These are phyloP conservation scores for Russula abietina DNA, from an alignment of 768 basidiomycete species.

Conservation along the genomic window DNA sequence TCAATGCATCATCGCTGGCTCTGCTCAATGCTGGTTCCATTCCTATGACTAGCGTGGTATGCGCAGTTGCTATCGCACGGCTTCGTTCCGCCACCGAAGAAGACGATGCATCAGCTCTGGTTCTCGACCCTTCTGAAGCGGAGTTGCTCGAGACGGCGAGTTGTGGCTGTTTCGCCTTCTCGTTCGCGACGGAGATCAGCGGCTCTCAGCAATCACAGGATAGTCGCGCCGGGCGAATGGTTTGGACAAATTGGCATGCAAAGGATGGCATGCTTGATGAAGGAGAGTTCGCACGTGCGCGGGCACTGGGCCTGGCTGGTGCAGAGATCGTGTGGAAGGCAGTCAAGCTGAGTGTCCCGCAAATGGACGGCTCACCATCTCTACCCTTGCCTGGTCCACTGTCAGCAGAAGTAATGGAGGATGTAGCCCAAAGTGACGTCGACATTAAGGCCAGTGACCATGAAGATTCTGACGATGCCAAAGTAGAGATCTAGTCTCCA, in stretches of 20 bases:
- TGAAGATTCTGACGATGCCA: slow-evolving; percentile 34
- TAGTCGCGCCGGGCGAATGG: slow-evolving; percentile 28
- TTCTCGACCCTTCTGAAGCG: slow-evolving; percentile 49
- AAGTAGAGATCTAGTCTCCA: slow-evolving; percentile 37
- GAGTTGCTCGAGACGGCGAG: slow-evolving; percentile 37
- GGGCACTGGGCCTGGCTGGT: slow-evolving; percentile 43
- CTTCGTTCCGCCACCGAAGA: slow-evolving; percentile 21
- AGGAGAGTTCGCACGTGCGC: slow-evolving; percentile 40
- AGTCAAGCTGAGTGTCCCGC: slow-evolving; percentile 40
- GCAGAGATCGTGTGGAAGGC: slow-evolving; percentile 43
- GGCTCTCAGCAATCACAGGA: slow-evolving; percentile 11
- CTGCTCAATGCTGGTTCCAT: slow-evolving; percentile 64
- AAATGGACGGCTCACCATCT: slow-evolving; percentile 21
- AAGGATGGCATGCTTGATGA: slow-evolving; percentile 35
- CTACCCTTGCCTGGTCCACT: background rate
- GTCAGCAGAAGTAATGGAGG: background rate
- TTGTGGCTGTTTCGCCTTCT: slow-evolving; percentile 66
- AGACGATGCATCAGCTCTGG: slow-evolving; percentile 30
- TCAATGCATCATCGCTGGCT: slow-evolving; percentile 67
- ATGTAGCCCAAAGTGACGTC: slow-evolving; percentile 9
- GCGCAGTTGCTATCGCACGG: slow-evolving; percentile 56
- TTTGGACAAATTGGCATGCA: slow-evolving; percentile 56
- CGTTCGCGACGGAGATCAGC: slow-evolving; percentile 25
- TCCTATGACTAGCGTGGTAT: slow-evolving; percentile 69
- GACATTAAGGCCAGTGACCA: slow-evolving; percentile 15